phyloP scores from a whole-genome alignment of 1,284 basidiomycete species.

The Blastosporella zonata region DNA sequence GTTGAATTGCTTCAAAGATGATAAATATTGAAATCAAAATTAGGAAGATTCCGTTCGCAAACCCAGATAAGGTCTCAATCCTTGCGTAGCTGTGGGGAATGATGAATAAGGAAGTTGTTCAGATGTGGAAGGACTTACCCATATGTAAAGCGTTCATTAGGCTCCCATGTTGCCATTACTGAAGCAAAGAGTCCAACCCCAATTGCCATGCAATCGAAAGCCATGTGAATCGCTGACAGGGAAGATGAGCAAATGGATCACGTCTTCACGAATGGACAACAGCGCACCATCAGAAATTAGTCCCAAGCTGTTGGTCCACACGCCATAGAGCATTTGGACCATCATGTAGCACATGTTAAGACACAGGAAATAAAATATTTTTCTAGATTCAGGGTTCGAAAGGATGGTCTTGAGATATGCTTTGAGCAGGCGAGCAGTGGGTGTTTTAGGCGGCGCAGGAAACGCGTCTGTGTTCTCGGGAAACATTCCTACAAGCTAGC shows the following conservation, averaged over 20 bases:
- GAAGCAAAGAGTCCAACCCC: conserved; percentile 95
- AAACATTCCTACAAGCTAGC: conserved; percentile 47
- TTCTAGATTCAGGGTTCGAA: conserved; percentile 86
- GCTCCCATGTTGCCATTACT: conserved; percentile 97
- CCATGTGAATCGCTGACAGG: conserved; percentile 99
- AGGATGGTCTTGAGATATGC: conserved; percentile 88
- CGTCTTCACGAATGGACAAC: not conserved
- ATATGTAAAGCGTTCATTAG: conserved; percentile 93
- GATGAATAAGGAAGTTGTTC: conserved; percentile 2
- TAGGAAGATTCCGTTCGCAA: conserved; percentile 96
- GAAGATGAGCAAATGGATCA: conserved; percentile 6
- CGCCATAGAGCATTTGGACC: conserved; percentile 92
- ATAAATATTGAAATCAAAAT: conserved; percentile 98
- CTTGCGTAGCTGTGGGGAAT: conserved; percentile 70
- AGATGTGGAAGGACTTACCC: conserved; percentile 53
- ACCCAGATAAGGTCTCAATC: conserved; percentile 99
- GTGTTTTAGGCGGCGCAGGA: conserved; percentile 46
- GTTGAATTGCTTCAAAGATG: conserved; percentile 95
- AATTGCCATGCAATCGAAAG: conserved; percentile 98
- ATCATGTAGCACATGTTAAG: conserved; percentile 97
- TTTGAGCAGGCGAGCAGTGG: conserved; percentile 56
- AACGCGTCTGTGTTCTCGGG: conserved; percentile 44
- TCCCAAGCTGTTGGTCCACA: conserved; percentile 97
- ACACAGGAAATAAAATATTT: conserved; percentile 96
- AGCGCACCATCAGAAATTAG: conserved; percentile 92